A percentile compares a stretch with the other conserved stretches of the same genome.
phyloP scores from a whole-genome alignment of 768 basidiomycete genomes.

The Cystobasidium ongulense region DNA sequence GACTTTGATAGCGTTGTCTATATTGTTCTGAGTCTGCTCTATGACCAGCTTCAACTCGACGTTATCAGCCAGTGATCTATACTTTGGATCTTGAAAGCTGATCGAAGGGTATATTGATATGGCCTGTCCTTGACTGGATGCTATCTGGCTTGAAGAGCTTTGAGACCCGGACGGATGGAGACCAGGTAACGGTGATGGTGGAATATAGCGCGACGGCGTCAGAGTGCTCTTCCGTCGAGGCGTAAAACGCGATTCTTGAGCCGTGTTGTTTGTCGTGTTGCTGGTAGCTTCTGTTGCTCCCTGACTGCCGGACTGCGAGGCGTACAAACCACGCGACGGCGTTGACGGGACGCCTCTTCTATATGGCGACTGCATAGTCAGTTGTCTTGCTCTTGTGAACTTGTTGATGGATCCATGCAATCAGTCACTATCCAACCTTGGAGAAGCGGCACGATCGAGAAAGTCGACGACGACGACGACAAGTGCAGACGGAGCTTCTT shows the following conservation, averaged over 20 bases:
- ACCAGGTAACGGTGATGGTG: constrained; percentile 4
- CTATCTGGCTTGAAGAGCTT: not conserved
- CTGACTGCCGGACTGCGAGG: not conserved
- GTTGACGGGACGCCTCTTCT: not conserved
- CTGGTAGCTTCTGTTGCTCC: not conserved
- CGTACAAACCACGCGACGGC: not conserved
- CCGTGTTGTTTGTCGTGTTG: not conserved
- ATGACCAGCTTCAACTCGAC: constrained; percentile 8
- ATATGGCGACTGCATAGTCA: not conserved
- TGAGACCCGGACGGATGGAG: not conserved
- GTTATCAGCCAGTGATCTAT: constrained; percentile 15
- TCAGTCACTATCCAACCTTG: too few relatives aligned
- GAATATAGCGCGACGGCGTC: constrained; percentile 19
- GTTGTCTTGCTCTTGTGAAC: not conserved
- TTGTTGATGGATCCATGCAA: not conserved
- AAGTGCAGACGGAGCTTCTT: not conserved
- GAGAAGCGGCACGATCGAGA: not conserved
- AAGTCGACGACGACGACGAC: not conserved
- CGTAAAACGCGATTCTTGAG: not conserved
- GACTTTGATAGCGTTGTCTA: constrained; percentile 15
- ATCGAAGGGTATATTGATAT: not conserved
- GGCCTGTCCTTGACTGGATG: not conserved
- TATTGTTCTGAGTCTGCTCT: not conserved
- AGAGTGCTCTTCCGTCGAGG: not conserved
- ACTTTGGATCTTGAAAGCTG: constrained; percentile 24